Percentiles rank a stretch among this genome's conserved stretches.
phyloP scores from a whole-genome alignment of 331 rosid species.

The Quercus lobata region DNA sequence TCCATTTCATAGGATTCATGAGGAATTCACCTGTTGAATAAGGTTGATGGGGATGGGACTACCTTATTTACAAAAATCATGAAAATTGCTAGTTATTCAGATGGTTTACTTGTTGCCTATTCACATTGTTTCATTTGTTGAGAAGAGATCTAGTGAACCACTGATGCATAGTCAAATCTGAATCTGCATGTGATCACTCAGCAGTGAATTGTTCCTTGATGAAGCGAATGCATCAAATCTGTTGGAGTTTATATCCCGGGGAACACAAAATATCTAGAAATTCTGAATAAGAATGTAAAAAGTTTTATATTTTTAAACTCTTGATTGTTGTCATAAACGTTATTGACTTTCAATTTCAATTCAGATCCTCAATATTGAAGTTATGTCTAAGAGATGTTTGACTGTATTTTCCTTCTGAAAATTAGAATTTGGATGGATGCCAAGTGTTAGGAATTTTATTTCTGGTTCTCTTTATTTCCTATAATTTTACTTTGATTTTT shows the following conservation, averaged over 20 bases:
- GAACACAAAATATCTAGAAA: background rate
- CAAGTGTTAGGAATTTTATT: background rate
- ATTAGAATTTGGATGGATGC: background rate
- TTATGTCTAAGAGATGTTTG: background rate
- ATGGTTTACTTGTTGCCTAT: background rate
- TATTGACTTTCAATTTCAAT: background rate
- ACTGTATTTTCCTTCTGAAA: background rate
- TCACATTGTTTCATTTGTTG: background rate
- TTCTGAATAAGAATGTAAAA: background rate
- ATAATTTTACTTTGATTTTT: background rate
- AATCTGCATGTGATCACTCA: background rate
- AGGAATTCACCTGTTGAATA: background rate
- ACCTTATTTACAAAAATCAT: background rate
- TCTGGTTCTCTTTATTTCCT: background rate
- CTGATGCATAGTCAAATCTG: background rate
- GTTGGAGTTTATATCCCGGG: background rate
- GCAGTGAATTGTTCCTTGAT: background rate
- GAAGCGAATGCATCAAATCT: background rate
- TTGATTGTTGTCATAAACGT: background rate
- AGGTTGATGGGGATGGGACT: background rate
- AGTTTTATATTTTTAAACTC: background rate
- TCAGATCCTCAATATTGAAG: too few relatives aligned
- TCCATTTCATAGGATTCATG: background rate
- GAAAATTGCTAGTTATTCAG: background rate
- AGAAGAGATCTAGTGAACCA: background rate